Percentiles rank a stretch among this genome's conserved stretches.
Evolutionary conservation across 75 land plant genomes (phyloP).

Genomic region (Sequoia sempervirens): DNA sequence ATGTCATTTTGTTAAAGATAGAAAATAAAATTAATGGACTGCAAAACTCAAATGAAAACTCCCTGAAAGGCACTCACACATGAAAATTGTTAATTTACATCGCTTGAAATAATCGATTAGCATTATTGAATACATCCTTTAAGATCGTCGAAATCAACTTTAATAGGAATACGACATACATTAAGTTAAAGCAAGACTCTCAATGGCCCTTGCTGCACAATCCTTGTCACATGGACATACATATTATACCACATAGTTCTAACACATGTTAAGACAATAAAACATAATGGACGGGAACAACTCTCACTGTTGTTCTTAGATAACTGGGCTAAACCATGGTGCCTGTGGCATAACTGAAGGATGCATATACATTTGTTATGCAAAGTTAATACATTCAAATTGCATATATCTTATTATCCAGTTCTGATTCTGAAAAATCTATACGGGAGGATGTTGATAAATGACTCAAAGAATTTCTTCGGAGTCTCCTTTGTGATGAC

Average conservation of each 20-base stretch:
- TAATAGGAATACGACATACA: background rate
- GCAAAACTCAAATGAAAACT: background rate
- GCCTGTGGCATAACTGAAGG: background rate
- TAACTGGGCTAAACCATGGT: background rate
- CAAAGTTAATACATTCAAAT: conserved; percentile 18
- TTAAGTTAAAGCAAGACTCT: background rate
- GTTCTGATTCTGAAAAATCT: conserved; percentile 53
- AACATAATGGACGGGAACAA: background rate
- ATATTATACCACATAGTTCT: background rate
- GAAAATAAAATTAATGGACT: background rate
- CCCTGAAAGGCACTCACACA: background rate
- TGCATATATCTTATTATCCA: conserved; percentile 47
- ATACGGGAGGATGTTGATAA: conserved; percentile 44
- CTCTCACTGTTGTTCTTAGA: background rate
- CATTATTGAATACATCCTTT: background rate
- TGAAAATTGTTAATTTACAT: background rate
- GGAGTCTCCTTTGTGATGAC: conserved; percentile 30
- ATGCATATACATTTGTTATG: background rate
- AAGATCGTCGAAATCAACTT: background rate
- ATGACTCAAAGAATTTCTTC: conserved; percentile 30
- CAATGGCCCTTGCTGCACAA: background rate
- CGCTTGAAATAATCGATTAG: background rate
- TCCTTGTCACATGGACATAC: background rate
- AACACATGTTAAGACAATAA: background rate
- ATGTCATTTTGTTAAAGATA: background rate